Evolutionary conservation across 352 stramenopile species (phyloP).

Genomic region (Globisporangium nagaii): DNA sequence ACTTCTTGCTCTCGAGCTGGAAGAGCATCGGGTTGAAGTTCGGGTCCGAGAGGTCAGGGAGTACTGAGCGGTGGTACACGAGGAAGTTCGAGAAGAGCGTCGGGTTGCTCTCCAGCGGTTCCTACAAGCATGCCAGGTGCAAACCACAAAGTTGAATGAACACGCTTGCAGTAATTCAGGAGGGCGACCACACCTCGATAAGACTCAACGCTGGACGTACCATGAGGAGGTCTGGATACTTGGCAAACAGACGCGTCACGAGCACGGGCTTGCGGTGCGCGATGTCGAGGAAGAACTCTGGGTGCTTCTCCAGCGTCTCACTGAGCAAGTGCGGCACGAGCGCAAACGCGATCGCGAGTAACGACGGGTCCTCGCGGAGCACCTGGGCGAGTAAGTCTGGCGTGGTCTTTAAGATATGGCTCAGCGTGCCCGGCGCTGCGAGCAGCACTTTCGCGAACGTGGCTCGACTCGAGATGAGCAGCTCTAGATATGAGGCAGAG

Average conservation of each 20-base stretch:
- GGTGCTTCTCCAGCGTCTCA: slow-evolving; percentile 55
- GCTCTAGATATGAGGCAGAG: slow-evolving; percentile 13
- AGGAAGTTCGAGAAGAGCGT: slow-evolving; percentile 69
- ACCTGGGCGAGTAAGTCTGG: slow-evolving; percentile 43
- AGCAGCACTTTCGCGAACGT: slow-evolving; percentile 41
- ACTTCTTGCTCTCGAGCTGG: slow-evolving; percentile 46
- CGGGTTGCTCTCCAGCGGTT: slow-evolving; percentile 63
- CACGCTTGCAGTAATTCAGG: neutral
- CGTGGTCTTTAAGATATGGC: slow-evolving; percentile 40
- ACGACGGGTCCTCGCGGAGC: slow-evolving; percentile 37
- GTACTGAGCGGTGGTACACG: slow-evolving; percentile 42
- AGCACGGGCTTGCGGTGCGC: slow-evolving; percentile 57
- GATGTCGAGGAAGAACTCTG: slow-evolving; percentile 63
- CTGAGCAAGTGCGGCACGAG: slow-evolving; percentile 51
- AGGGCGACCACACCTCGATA: too few relatives aligned
- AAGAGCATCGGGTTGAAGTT: slow-evolving; percentile 47
- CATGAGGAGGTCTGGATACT: slow-evolving; percentile 62
- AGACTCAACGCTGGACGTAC: slow-evolving; percentile 13
- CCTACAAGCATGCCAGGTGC: too few relatives aligned
- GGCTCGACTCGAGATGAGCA: slow-evolving; percentile 33
- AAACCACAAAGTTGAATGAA: too few relatives aligned
- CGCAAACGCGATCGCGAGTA: slow-evolving; percentile 43
- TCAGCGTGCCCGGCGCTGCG: slow-evolving; percentile 36
- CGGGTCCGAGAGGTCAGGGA: slow-evolving; percentile 54
- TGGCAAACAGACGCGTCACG: slow-evolving; percentile 53